phyloP scores from a whole-genome alignment of 2,329 filamentous ascomycete genomes.

The Colletotrichum sp. region DNA sequence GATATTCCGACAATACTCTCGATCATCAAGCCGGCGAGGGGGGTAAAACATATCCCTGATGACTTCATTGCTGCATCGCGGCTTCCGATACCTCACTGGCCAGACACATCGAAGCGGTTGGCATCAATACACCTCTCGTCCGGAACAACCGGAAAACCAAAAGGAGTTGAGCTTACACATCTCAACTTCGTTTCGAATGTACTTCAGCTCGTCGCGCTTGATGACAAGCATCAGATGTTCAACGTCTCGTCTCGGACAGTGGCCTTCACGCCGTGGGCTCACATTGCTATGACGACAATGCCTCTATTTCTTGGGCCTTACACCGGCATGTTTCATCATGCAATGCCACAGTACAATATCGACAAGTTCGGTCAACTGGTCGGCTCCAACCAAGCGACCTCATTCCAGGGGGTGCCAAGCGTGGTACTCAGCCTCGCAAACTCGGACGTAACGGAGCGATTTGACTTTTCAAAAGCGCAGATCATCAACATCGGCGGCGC shows the following conservation, averaged over 20 bases:
- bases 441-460: constrained; percentile 35
- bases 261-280: constrained; percentile 47
- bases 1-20: constrained; percentile 37
- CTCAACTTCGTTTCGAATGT: constrained; percentile 79
- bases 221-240: constrained; percentile 34
- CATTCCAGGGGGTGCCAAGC: constrained; percentile 44
- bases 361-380: constrained; percentile 39
- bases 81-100: constrained; percentile 39
- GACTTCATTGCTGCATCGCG: constrained; percentile 34
- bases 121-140: constrained; percentile 42
- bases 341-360: constrained; percentile 43
- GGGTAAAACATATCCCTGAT: constrained; percentile 33
- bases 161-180: constrained; percentile 89
- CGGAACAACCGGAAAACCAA: constrained; percentile 89
- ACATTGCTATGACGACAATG: constrained; percentile 49
- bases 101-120: constrained; percentile 35
- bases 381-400: constrained; percentile 38
- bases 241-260: constrained; percentile 37
- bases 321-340: constrained; percentile 48
- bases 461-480: constrained; percentile 41
- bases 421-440: constrained; percentile 41
- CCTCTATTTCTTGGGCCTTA: constrained; percentile 48
- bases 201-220: constrained; percentile 40
- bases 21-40: constrained; percentile 29
- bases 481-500: constrained; percentile 40